Evolutionary conservation across 2,329 filamentous ascomycete genomes (phyloP), one percentile per base, ranked within the genome.

Genomic region (Blastomyces emzantsi): DNA sequence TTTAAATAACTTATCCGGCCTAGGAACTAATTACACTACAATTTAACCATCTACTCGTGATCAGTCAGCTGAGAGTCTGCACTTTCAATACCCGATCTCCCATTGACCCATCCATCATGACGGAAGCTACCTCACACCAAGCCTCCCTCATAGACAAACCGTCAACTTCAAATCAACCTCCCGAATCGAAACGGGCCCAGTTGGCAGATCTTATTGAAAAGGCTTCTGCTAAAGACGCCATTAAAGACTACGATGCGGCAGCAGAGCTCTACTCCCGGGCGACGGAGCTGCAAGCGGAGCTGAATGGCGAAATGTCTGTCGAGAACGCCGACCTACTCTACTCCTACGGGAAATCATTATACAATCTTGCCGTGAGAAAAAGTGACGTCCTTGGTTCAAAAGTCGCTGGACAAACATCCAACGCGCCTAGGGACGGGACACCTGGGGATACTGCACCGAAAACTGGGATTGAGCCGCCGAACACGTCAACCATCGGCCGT

Each of bases 291-390:
- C 94, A 99, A 78, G 90, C 90, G 64, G 86, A 90, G 74, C 81
- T 97, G 74, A 94, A 97, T 75, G 94, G 93, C 75, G 94, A 97
- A 77, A 90, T 95, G 83, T 87, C 87, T 19, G 86, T 90, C 3
- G 87, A 91, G 64, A 99, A 99, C 71, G 93, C 92, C 60, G 93
- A 97, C 74, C 85, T 99, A 57, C 85, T 97, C 25, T 99, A 96
- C 76, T 85, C 92, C 67, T 99, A 99, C 77, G 94, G 94, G 17
- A 90, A 93, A 73, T 91, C 91, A 63, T 80, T 99, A 25, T 97
- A 96, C 82, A 92, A 92, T 75, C 89, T 97, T 65, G 94, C 92
- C 39, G 90, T 97, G 74, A 88, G 86, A 75, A 96, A 96, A 77
- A 97, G 92, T 73, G 92, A 97, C 73, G 92, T 99, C 30, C 82